phyloP scores from a whole-genome alignment of 1,284 basidiomycete genomes.

The Vanrija sp. region DNA sequence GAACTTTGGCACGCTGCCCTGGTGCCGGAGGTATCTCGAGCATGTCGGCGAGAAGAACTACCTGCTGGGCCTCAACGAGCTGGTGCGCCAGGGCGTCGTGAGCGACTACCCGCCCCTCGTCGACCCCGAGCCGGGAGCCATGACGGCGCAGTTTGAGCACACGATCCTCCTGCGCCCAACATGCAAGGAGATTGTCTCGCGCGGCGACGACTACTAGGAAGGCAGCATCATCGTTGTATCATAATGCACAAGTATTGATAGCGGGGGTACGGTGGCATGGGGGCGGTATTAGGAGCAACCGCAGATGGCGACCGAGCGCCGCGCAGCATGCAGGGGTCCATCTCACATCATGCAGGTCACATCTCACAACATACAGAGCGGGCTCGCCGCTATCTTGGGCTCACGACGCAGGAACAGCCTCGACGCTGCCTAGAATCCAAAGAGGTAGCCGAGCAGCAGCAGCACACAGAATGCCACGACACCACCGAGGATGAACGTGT shows the following conservation, averaged over 20 bases:
- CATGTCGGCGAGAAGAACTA: conserved; percentile 92
- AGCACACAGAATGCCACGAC: conserved; percentile 81
- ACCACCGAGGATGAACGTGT: conserved; percentile 82
- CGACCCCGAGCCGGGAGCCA: conserved; percentile 63
- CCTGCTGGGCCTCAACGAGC: conserved; percentile 81
- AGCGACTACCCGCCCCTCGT: conserved; percentile 91
- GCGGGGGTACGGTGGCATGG: too few species aligned
- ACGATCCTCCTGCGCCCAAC: conserved; percentile 87
- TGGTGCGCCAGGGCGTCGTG: conserved; percentile 84
- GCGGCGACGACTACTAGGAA: conserved; percentile 81
- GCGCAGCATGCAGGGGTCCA: not conserved
- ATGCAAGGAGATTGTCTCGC: conserved; percentile 89
- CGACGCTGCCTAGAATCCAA: conserved; percentile 48
- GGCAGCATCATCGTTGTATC: not conserved
- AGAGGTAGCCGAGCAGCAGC: conserved; percentile 72
- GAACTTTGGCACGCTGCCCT: conserved; percentile 93
- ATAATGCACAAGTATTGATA: not conserved
- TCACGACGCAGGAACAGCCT: too few species aligned
- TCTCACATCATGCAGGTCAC: not conserved
- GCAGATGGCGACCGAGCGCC: too few species aligned
- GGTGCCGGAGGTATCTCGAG: conserved; percentile 92
- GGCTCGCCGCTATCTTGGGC: not conserved
- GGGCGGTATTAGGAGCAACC: too few species aligned
- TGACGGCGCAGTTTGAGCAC: conserved; percentile 96
- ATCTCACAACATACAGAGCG: not conserved